Base-by-base conservation (phyloP, 768 basidiomycete species). In the Kwoniella bestiolae region DNA sequence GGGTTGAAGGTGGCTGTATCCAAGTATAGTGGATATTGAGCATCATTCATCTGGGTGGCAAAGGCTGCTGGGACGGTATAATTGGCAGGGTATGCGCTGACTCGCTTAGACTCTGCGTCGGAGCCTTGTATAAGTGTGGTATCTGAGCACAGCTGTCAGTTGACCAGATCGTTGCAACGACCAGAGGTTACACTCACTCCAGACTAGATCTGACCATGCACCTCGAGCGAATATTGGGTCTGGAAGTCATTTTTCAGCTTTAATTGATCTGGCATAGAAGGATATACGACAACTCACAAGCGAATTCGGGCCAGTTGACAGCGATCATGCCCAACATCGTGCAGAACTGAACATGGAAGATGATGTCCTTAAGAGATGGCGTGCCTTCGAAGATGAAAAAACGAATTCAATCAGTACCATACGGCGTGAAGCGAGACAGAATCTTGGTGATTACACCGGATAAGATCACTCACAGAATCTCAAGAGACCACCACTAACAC, bases 281-380 rank as follows among this genome's bases (percentile, higher is more conserved):
- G 38, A 5, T 2, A n/a, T 41, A 7, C 44, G 45, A 7, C 14
- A 21, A 85, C 90, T 70, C 73, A 94, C 94, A 98, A 66, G 90
- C 86, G 80, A 94, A 97, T 16, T 85, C 84, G 0, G 96, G 95
- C 95, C 95, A 99, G 78, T 91, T 86, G 23, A 98, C 92, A 34
- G 95, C 92, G 59, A 98, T 88, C 91, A 96, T 94, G 32, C 88
- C 88, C 14, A 99, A 83, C 32, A 89, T 86, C 8, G 81, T 76
- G 59, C 73, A 73, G 44, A 91, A 97, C 71, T 96, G 94, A 0
- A 94, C 91, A 74, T 94, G 92, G 80, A 92, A 90, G 55, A 97
- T 86, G 56, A 99, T 86, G 80, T 99, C 96, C 58, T 94, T 85
- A 82, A 94, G 83, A 5, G 92, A 92, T 2, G 96, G 95, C 0